A percentile compares a stretch with the other conserved stretches of the same genome.
These are phyloP conservation scores for Metschnikowia rubicola DNA, from an alignment of 805 yeast genomes.

Conservation along the genomic window DNA sequence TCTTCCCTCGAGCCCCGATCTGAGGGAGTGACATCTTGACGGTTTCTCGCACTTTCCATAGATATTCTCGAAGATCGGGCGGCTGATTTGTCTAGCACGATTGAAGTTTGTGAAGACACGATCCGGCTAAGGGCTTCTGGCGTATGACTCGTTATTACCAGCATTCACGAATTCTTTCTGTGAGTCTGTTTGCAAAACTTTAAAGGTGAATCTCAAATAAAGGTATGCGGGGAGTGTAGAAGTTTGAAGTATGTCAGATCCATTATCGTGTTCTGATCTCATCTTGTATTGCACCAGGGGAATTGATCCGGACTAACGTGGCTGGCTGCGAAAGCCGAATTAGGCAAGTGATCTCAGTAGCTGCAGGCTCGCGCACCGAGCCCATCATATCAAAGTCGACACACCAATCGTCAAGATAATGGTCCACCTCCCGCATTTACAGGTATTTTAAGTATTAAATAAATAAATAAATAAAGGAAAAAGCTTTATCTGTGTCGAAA, in stretches of 20 bases:
- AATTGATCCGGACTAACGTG: slow-evolving; percentile 1
- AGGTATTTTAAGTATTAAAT: no score
- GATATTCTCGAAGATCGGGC: background rate
- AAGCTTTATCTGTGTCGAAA: no score
- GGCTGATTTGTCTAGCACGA: background rate
- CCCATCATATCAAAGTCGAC: no score
- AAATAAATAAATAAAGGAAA: no score
- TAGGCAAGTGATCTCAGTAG: background rate
- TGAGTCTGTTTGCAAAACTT: background rate
- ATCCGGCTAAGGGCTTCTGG: slow-evolving; percentile 8
- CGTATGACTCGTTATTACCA: slow-evolving; percentile 11
- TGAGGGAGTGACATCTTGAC: background rate
- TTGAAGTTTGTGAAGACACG: slow-evolving; percentile 6
- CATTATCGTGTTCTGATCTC: background rate
- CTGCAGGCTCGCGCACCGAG: no score
- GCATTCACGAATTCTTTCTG: slow-evolving; percentile 1
- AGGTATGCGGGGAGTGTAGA: background rate
- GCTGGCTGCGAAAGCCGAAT: slow-evolving; percentile 16
- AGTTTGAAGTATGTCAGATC: background rate
- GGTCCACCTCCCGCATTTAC: no score
- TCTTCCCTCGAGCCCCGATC: background rate
- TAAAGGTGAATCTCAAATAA: background rate
- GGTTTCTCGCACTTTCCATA: no score
- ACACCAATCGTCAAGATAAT: no score
- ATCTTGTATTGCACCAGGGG: slow-evolving; percentile 2